These are phyloP conservation scores for Globisporangium acanthophoron DNA, from an alignment of 352 stramenopile genomes.

Conservation along the genomic window DNA sequence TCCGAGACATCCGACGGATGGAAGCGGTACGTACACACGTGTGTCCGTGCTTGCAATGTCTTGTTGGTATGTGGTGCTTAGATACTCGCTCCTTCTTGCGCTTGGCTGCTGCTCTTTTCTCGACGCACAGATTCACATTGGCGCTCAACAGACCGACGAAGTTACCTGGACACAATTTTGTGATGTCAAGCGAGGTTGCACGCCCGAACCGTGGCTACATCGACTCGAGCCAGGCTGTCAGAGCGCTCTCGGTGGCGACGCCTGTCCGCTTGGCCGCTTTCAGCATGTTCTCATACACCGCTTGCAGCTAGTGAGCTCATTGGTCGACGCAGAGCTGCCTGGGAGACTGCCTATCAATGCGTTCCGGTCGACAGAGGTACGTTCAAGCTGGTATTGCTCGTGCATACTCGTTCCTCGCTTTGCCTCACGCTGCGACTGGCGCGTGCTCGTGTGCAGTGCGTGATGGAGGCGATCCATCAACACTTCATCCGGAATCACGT, in stretches of 20 bases:
- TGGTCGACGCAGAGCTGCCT: conserved; percentile 13
- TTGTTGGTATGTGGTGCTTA: background rate
- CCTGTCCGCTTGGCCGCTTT: conserved; percentile 28
- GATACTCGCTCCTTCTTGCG: background rate
- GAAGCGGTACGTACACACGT: conserved; percentile 15
- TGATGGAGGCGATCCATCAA: conserved; percentile 49
- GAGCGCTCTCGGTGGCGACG: background rate
- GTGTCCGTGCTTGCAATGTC: background rate
- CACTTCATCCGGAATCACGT: conserved; percentile 48
- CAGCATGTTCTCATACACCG: conserved; percentile 25
- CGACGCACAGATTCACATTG: conserved; percentile 6
- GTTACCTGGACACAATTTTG: conserved; percentile 8
- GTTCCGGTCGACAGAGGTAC: conserved; percentile 33
- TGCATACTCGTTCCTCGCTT: background rate
- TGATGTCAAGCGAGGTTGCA: background rate
- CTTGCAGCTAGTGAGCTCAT: conserved; percentile 28
- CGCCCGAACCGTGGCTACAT: conserved; percentile 7
- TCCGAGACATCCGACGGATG: conserved; percentile 19
- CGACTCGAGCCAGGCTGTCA: background rate
- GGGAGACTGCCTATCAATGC: conserved; percentile 29
- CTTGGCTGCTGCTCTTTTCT: background rate
- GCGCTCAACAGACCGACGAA: conserved; percentile 5
- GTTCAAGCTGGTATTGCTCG: background rate
- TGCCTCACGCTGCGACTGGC: background rate
- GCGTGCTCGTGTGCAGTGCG: conserved; percentile 16